Base-by-base conservation (phyloP, 257 asterid species). In the Fraxinus anomala region DNA sequence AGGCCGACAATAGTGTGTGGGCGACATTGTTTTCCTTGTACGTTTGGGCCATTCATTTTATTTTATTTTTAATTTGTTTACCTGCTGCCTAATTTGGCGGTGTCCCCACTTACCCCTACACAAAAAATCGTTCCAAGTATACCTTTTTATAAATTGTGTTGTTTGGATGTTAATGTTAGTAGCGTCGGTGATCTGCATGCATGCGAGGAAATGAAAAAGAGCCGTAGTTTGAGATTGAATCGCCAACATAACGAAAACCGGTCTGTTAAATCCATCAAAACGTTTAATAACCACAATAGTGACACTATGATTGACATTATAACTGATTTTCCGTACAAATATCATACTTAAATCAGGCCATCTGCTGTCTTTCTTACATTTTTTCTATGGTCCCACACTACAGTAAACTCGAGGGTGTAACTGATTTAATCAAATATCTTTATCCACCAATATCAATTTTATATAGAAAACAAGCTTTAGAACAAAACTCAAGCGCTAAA, bases 51-150 rank as follows among this genome's bases (percentile, higher is more conserved):
- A 75, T 54, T 33, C 30, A 31, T 40, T 40, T 40, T 11, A 40
- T 11, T 70, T 69, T 12, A 31, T 73, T 73, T 37, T 73, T 28
- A 23, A 21, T 61, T 59, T 2, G 19, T 31, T 74, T 79, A 82
- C 87, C 87, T 73, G 81, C 84, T 75, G 82, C 87, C 75, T 75
- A 80, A 70, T 79, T 80, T 59, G 67, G 83, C 80, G 76, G 79
- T 81, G 91, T 83, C 93, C 91, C 90, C 76, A 77, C 88, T 76
- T 68, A 70, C 19, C 81, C 85, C 82, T 59, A 56, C 88, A 85
- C 68, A 51, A 80, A 66, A 59, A 83, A 79, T 85, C 85, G 68
- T 26, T 37, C 63, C 56, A 67, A 49, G 75, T 68, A 37, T n/a
- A n/a, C 66, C 42, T n/a, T 77, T 73, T 44, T n/a, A 42, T 19